A percentile compares a stretch with the other conserved stretches of the same genome.
Evolutionary conservation across 331 rosid genomes (phyloP).

Genomic region (Cucumis variabilis): DNA sequence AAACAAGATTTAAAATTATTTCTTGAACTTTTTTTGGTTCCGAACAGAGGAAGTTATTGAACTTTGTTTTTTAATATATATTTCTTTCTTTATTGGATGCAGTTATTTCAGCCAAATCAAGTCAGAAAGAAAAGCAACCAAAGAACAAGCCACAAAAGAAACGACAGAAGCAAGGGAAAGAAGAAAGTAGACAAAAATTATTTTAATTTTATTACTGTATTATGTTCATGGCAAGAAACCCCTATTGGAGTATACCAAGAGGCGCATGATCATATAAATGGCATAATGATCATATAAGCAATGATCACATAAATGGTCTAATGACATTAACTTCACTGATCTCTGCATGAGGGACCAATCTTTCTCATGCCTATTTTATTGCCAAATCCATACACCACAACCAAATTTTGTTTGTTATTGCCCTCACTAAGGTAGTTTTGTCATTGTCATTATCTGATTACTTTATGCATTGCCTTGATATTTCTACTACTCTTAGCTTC

Average conservation of each 20-base stretch:
- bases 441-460: too few species aligned
- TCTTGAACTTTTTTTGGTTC: background rate
- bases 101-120: constrained; percentile 60
- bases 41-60: constrained; percentile 15
- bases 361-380: background rate
- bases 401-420: constrained; percentile 1
- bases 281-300: background rate
- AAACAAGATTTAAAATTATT: background rate
- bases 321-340: background rate
- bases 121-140: constrained; percentile 60
- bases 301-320: too few species aligned
- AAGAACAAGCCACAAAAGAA: constrained; percentile 51
- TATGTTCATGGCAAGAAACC: background rate
- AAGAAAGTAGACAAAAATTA: constrained; percentile 48
- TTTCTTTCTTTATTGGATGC: constrained; percentile 44
- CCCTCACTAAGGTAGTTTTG: too few species aligned
- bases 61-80: background rate
- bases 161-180: constrained; percentile 58
- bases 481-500: constrained; percentile 79
- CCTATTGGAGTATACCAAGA: constrained; percentile 4
- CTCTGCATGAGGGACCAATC: background rate
- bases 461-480: constrained; percentile 61
- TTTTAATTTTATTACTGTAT: background rate
- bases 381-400: background rate
- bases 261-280: background rate